These are phyloP conservation scores for Ormosia emarginata DNA, from an alignment of 306 rosid genomes.

Conservation along the genomic window DNA sequence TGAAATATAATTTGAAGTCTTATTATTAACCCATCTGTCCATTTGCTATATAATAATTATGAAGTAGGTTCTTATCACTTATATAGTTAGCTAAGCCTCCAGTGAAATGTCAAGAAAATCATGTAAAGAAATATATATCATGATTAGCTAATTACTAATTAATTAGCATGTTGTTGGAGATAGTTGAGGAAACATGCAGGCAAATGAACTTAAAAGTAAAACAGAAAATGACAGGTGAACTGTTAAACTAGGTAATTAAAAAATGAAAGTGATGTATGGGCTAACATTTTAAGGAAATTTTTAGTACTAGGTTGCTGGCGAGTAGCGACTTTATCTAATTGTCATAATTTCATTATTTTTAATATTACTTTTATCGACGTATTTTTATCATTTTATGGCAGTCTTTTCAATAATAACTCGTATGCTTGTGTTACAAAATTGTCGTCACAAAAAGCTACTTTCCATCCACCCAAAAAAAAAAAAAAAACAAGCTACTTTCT, in stretches of 20 bases:
- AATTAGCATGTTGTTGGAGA: conserved; percentile 16
- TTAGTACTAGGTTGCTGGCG: background rate
- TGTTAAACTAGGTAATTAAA: conserved; percentile 14
- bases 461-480: too few relatives aligned
- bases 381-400: background rate
- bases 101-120: background rate
- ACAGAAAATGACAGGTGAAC: conserved; percentile 14
- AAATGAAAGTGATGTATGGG: conserved; percentile 1
- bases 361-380: background rate
- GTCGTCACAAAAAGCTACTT: background rate
- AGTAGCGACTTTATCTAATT: background rate
- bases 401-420: background rate
- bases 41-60: background rate
- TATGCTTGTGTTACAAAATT: background rate
- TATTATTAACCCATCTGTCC: background rate
- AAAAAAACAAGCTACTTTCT: background rate
- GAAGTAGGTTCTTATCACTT: background rate
- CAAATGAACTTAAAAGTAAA: conserved; percentile 11
- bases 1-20: background rate
- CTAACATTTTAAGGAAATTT: background rate
- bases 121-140: background rate
- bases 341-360: background rate
- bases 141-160: conserved; percentile 5
- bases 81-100: background rate
- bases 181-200: conserved; percentile 9